Base-by-base conservation (phyloP, 2,329 filamentous ascomycete genomes). In the Alternaria gansuensis region DNA sequence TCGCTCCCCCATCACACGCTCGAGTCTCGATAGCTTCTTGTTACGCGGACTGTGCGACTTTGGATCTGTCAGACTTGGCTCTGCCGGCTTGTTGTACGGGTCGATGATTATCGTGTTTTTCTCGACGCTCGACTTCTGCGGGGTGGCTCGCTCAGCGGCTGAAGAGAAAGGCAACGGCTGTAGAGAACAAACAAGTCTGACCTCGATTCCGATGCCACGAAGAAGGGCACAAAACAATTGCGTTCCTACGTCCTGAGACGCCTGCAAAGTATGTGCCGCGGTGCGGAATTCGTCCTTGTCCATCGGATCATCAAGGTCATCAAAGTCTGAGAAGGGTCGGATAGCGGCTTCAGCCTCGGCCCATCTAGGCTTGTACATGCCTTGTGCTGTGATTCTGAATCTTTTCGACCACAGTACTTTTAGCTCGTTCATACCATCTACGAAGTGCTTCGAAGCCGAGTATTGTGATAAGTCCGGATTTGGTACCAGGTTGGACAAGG, bases 211-310 rank as follows among this genome's bases (percentile, higher is more conserved):
- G n/a, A 85, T 87, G n/a, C 88, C 86, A 17, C 95, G 88, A 4
- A 99, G 82, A 31, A 98, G 78, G 3, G 93, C 90, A 75, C 95
- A 98, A 70, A 96, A 97, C 0, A 99, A 77, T 74, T 98, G 93
- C 2, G 92, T 91, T 0, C 93, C 95, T 9, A 96, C 83, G 75
- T 99, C 95, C 64, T 93, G 87, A 8, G 94, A 98, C 0, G 94
- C 96, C 64, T 88, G 82, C 17, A 96, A 77, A 5, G 80, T 85
- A 59, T 81, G 84, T 0, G 93, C 92, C 29, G 90, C 88, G 36
- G 83, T 82, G 4, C 84, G 82, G 68, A 98, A 98, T 64, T 96
- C 92, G 0, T 83, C 79, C 58, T 85, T 88, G 28, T 92, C 90
- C 48, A 90, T 78, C 21, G 88, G 85, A 1, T 86, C 82, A 69